Base-by-base conservation (phyloP, 1,139 yeast species). In the Arxiozyma slooffiae region DNA sequence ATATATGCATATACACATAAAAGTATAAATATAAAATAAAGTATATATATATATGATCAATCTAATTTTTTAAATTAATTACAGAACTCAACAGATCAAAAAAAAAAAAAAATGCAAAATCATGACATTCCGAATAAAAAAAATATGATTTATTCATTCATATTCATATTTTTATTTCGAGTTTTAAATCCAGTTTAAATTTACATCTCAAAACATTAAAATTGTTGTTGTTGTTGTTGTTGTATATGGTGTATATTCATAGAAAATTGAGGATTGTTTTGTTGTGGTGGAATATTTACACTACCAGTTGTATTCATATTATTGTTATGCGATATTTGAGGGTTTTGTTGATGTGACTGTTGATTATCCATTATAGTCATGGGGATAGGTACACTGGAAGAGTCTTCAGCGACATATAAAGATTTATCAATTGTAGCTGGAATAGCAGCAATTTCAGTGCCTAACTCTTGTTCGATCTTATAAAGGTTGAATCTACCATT, bases 401-500 rank as follows among this genome's bases (percentile, higher is more conserved):
- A 77, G 64, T 86, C 80, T 55, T 85, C 90, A 44, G 94, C 94
- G 54, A 90, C 98, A 65, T 92, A 92, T 59, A 92, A 77, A 17
- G 85, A 77, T 68, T 81, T 83, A 71, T 92, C 98, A 63, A 92
- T 92, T 48, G 79, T 79, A 18, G 89, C 82, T 44, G 98, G 98
- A 62, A 92, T 92, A 55, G 97, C 97, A 66, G 87, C 88, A 69
- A 92, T 92, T 68, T 94, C 98, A 24, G 97, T 92, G 38, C 97
- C 97, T 61, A 94, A 79, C 71, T 92, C 98, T 71, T 90, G 96
- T 71, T 92, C 98, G 63, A 92, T 90, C 71, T 88, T 88, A 73
- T 89, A 92, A 64, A 92, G 77, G 64, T 85, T 87, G 71, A 86
- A 89, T 67, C 97, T 81, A 68, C 94, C 98, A 64, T 89, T 84